phyloP scores from a whole-genome alignment of 2,329 filamentous ascomycete species.

The Ilyonectria robusta region DNA sequence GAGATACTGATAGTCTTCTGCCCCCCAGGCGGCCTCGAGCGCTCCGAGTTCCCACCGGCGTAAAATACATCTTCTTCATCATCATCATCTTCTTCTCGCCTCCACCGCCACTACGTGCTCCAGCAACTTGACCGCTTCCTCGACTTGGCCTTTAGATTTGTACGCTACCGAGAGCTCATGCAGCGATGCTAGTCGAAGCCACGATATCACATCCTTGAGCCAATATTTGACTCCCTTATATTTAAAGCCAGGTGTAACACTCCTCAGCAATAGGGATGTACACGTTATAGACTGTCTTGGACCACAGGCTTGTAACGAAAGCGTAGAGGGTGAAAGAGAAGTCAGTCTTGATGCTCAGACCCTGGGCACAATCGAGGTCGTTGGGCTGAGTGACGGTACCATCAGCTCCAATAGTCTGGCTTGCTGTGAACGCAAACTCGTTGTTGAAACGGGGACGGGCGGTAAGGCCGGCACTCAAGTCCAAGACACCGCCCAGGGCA shows the following conservation, averaged over 20 bases:
- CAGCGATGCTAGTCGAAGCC: too few relatives aligned
- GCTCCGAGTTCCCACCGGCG: too few relatives aligned
- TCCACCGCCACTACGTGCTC: too few relatives aligned
- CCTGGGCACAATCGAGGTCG: conserved; percentile 39
- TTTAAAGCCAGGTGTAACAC: conserved; percentile 13
- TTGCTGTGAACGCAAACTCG: conserved; percentile 47
- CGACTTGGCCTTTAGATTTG: too few relatives aligned
- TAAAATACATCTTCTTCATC: too few relatives aligned
- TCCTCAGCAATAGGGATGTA: conserved; percentile 21
- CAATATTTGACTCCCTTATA: too few relatives aligned
- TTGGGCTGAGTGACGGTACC: conserved; percentile 26
- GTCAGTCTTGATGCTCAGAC: conserved; percentile 39
- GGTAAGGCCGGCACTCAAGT: conserved; percentile 54
- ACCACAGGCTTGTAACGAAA: conserved; percentile 40
- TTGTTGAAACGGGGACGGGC: conserved; percentile 54
- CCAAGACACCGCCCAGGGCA: conserved; percentile 50
- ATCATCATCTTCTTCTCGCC: too few relatives aligned
- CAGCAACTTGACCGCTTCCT: too few relatives aligned
- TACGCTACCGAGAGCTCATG: too few relatives aligned
- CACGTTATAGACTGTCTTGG: conserved; percentile 32
- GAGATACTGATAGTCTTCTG: too few relatives aligned
- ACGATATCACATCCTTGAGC: too few relatives aligned
- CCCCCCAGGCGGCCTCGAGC: too few relatives aligned
- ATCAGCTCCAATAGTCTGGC: conserved; percentile 38
- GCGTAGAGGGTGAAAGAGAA: conserved; percentile 42